Evolutionary conservation across 768 basidiomycete species (phyloP).

Genomic region (Tubosaeta sp.): DNA sequence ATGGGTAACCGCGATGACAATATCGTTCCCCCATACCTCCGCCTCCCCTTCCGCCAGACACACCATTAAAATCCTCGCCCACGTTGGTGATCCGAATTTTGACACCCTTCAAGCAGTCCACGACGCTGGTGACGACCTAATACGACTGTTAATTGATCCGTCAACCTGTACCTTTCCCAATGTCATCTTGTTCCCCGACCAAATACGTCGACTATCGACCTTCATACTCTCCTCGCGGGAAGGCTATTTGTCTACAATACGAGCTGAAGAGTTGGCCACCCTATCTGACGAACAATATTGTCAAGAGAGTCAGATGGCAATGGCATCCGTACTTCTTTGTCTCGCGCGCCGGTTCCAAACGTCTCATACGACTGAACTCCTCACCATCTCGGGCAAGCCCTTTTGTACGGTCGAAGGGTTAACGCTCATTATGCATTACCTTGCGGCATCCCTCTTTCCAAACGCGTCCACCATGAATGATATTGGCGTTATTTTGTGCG

Average conservation of each 20-base stretch:
- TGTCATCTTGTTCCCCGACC: slow-evolving; percentile 40
- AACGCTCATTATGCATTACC: slow-evolving; percentile 44
- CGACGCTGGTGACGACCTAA: slow-evolving; percentile 30
- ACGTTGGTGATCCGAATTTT: slow-evolving; percentile 32
- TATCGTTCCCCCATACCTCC: slow-evolving; percentile 24
- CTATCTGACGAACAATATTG: slow-evolving; percentile 25
- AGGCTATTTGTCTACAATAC: slow-evolving; percentile 34
- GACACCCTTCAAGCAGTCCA: slow-evolving; percentile 35
- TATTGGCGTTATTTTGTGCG: slow-evolving; percentile 45
- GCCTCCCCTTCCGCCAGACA: slow-evolving; percentile 19
- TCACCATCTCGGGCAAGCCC: slow-evolving; percentile 24
- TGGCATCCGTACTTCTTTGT: slow-evolving; percentile 40
- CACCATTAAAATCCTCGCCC: slow-evolving; percentile 18
- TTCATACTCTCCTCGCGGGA: slow-evolving; percentile 35
- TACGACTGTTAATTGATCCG: slow-evolving; percentile 31
- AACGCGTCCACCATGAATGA: slow-evolving; percentile 47
- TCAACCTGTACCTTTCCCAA: slow-evolving; percentile 39
- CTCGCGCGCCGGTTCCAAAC: slow-evolving; percentile 44
- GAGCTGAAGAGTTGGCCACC: slow-evolving; percentile 18
- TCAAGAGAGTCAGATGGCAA: slow-evolving; percentile 29
- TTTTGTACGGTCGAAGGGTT: slow-evolving; percentile 35
- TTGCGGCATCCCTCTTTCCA: slow-evolving; percentile 42
- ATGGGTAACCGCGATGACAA: slow-evolving; percentile 33
- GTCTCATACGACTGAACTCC: slow-evolving; percentile 19
- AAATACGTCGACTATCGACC: slow-evolving; percentile 32